Percentiles rank a stretch among this genome's conserved stretches.
phyloP scores from a whole-genome alignment of 495 filamentous ascomycete species.

The Astrocystis sublimbata region DNA sequence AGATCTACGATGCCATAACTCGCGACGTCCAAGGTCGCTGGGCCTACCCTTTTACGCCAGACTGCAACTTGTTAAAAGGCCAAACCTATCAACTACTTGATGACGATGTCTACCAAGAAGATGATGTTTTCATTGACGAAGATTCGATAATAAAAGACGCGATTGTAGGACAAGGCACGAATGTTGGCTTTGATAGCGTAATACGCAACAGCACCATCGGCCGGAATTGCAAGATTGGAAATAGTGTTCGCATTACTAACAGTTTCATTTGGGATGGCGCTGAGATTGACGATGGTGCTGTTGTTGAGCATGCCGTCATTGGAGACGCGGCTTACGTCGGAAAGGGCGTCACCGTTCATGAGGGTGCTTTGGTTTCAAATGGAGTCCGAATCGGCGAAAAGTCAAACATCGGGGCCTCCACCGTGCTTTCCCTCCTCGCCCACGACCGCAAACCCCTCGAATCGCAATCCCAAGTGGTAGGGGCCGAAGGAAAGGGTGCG shows the following conservation, averaged over 20 bases:
- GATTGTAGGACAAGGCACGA: constrained; percentile 74
- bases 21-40: constrained; percentile 83
- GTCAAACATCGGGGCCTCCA: constrained; percentile 31
- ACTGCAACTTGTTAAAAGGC: constrained; percentile 76
- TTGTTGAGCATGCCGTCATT: constrained; percentile 72
- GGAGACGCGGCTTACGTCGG: constrained; percentile 71
- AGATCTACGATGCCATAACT: constrained; percentile 88
- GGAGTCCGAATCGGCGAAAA: constrained; percentile 69
- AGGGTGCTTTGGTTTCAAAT: constrained; percentile 78
- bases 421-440: constrained; percentile 41
- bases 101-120: constrained; percentile 68
- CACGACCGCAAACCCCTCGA: constrained; percentile 42
- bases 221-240: constrained; percentile 79
- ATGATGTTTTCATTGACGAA: constrained; percentile 63
- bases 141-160: constrained; percentile 52
- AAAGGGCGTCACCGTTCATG: constrained; percentile 63
- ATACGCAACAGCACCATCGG: constrained; percentile 78
- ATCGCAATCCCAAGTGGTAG: constrained; percentile 58
- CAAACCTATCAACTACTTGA: constrained; percentile 76
- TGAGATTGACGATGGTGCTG: constrained; percentile 69
- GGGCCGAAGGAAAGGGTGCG: constrained; percentile 55
- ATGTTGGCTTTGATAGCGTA: constrained; percentile 68
- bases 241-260: constrained; percentile 72
- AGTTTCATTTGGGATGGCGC: constrained; percentile 91
- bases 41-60: constrained; percentile 92